A percentile compares a stretch with the other conserved stretches of the same genome.
Evolutionary conservation across 805 yeast genomes (phyloP).

Genomic region (Candida morakotiae): DNA sequence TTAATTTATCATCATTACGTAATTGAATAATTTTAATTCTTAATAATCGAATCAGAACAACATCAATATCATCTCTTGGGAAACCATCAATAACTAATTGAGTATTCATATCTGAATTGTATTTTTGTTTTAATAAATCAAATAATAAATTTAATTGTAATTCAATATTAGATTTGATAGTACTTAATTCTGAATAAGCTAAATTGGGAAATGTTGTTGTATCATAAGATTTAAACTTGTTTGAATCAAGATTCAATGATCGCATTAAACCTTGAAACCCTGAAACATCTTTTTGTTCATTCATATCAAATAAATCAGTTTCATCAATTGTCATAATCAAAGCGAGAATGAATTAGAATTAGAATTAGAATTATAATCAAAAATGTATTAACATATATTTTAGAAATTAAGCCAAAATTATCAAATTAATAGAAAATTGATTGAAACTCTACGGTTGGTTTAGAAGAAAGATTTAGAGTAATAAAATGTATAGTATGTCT

Average conservation of each 20-base stretch:
- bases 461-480: too few species aligned
- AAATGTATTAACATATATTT: too few species aligned
- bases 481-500: too few species aligned
- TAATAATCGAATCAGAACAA: slow-evolving; percentile 56
- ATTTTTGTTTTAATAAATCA: slow-evolving; percentile 37
- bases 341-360: background rate
- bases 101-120: slow-evolving; percentile 59
- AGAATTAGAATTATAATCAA: background rate
- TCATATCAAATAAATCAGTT: too few species aligned
- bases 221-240: slow-evolving; percentile 18
- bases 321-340: slow-evolving; percentile 11
- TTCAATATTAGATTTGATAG: slow-evolving; percentile 18
- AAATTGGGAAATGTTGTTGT: slow-evolving; percentile 14
- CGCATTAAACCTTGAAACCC: slow-evolving; percentile 25
- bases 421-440: too few species aligned
- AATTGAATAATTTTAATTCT: slow-evolving; percentile 64
- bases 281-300: too few species aligned
- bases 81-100: slow-evolving; percentile 76
- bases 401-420: too few species aligned
- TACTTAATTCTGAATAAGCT: slow-evolving; percentile 12
- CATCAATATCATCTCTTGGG: slow-evolving; percentile 82
- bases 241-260: slow-evolving; percentile 21
- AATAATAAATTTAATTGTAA: slow-evolving; percentile 28
- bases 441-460: too few species aligned
- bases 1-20: slow-evolving; percentile 60